phyloP scores from a whole-genome alignment of 2,329 filamentous ascomycete species.

The Pyrenochaeta sp. region DNA sequence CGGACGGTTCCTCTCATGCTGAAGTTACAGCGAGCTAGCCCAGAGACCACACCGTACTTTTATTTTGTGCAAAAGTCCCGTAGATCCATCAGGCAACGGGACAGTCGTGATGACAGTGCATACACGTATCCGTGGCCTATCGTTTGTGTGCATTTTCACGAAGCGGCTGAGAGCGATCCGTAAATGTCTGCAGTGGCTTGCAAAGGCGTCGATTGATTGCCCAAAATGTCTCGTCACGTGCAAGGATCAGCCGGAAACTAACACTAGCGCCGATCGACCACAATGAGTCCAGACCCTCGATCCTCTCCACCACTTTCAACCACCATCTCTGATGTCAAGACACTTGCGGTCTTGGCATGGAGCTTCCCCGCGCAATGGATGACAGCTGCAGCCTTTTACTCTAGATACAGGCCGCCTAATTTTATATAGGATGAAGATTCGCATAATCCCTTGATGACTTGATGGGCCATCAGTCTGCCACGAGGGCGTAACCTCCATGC shows the following conservation, averaged over 20 bases:
- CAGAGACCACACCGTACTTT: too few relatives aligned
- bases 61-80: too few relatives aligned
- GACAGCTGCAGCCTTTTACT: neutral
- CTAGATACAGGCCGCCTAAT: conserved; percentile 7
- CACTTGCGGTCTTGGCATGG: neutral
- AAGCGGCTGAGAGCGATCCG: neutral
- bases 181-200: conserved; percentile 4
- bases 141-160: too few relatives aligned
- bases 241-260: neutral
- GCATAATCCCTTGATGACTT: neutral
- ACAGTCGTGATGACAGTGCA: neutral
- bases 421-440: conserved; percentile 3
- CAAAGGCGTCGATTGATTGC: neutral
- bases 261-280: conserved; percentile 8
- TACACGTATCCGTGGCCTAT: neutral
- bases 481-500: too few relatives aligned
- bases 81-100: neutral
- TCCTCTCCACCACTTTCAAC: conserved; percentile 2
- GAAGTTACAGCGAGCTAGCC: neutral
- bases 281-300: conserved; percentile 11
- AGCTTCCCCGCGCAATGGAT: neutral
- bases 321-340: neutral
- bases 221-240: conserved; percentile 1
- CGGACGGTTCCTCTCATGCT: neutral
- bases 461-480: too few relatives aligned